Evolutionary conservation across 2,329 filamentous ascomycete species (phyloP).

Genomic region (Fusarium chaquense): DNA sequence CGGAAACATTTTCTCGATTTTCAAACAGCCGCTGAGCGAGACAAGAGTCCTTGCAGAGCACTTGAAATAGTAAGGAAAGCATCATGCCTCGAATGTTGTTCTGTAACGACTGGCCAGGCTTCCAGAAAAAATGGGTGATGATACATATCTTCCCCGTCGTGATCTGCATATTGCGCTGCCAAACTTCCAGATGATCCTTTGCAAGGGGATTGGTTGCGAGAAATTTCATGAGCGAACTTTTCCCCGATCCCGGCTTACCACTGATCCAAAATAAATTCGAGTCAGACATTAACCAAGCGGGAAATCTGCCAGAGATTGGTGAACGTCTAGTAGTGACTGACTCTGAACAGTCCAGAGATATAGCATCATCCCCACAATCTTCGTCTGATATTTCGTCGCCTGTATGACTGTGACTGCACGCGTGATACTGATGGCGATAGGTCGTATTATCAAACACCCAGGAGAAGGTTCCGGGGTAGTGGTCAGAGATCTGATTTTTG

Average conservation of each 20-base stretch:
- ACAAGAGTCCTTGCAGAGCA: accelerated
- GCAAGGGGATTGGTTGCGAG: not conserved
- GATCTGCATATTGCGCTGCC: not conserved
- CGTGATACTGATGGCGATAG: too few relatives aligned
- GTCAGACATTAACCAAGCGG: not conserved
- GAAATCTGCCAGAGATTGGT: accelerated
- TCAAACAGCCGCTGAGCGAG: not conserved
- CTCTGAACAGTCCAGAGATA: not conserved
- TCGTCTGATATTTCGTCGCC: not conserved
- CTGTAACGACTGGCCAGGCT: not conserved
- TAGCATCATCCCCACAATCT: not conserved
- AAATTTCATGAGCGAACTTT: not conserved
- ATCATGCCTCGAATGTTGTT: not conserved
- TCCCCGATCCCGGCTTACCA: not conserved
- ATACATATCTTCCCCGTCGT: not conserved
- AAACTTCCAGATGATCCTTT: accelerated
- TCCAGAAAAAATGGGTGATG: not conserved
- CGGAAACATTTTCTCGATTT: accelerated
- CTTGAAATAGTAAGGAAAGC: not conserved
- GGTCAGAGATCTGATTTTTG: not conserved
- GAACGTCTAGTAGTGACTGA: accelerated
- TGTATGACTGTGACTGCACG: too few relatives aligned
- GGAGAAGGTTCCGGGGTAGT: not conserved
- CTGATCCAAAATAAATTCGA: not conserved
- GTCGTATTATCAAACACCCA: not conserved